Evolutionary conservation across 2,329 filamentous ascomycete genomes (phyloP).

Genomic region (Aspergillus udagawae): DNA sequence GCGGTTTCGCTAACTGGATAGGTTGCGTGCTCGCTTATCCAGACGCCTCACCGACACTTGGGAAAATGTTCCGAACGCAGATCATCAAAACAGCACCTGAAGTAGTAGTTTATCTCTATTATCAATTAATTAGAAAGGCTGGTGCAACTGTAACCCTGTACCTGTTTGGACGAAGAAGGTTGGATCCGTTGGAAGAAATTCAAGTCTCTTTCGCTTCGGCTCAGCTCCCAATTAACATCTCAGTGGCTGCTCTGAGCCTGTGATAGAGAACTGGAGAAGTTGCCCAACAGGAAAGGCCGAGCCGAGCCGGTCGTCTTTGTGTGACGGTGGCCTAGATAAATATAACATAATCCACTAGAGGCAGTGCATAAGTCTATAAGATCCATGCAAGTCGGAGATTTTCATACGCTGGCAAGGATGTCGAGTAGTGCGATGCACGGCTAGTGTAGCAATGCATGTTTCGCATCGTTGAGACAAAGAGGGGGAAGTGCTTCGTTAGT

Average conservation of each 20-base stretch:
- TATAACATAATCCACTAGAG: not conserved
- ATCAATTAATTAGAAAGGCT: not conserved
- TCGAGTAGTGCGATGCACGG: conserved; percentile 4
- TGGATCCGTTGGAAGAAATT: not conserved
- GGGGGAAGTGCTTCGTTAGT: not conserved
- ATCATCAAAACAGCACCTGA: not conserved
- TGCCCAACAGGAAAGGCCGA: not conserved
- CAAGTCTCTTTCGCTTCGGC: no score
- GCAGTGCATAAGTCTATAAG: not conserved
- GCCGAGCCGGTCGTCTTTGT: conserved; percentile 6
- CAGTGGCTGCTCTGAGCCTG: not conserved
- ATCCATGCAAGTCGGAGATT: conserved; percentile 15
- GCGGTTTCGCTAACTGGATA: not conserved
- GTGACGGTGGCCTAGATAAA: conserved; percentile 3
- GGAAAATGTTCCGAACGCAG: not conserved
- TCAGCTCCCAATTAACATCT: not conserved
- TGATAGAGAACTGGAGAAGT: not conserved
- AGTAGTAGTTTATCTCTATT: not conserved
- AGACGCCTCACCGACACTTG: not conserved
- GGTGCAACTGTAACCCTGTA: not conserved
- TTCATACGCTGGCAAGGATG: conserved; percentile 3
- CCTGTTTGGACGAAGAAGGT: not conserved
- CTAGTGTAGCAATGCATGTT: conserved; percentile 7
- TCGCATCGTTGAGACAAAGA: conserved; percentile 7
- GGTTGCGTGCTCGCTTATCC: not conserved